Conservation (phyloP, 352 stramenopile genomes). For the Pythium sp. region DNA sequence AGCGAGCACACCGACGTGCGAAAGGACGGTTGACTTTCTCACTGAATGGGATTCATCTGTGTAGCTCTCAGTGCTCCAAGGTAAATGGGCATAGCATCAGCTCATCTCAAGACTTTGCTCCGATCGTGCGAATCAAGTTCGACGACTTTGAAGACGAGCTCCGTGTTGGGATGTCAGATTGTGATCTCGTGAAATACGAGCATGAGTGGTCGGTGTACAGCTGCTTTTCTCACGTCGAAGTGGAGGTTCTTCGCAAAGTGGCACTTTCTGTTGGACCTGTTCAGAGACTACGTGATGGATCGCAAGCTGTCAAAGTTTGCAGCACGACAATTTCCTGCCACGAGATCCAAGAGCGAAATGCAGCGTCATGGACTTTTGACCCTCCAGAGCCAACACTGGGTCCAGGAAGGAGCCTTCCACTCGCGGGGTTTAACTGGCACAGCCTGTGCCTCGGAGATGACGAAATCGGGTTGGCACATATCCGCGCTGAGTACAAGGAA, state of each 20-base stretch:
- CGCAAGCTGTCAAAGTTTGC: conserved; percentile 8
- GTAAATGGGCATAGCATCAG: conserved; percentile 24
- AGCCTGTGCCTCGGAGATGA: conserved; percentile 26
- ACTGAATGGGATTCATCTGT: conserved; percentile 30
- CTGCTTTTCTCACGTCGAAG: conserved; percentile 22
- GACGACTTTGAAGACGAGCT: conserved; percentile 29
- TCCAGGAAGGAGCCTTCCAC: conserved; percentile 18
- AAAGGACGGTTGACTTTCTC: conserved; percentile 15
- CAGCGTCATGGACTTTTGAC: conserved; percentile 23
- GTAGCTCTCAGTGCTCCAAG: conserved; percentile 27
- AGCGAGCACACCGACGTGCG: conserved; percentile 6
- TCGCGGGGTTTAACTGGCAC: conserved; percentile 25
- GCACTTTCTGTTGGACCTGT: conserved; percentile 9
- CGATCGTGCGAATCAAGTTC: conserved; percentile 26
- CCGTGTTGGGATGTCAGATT: conserved; percentile 13
- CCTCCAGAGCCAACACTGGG: conserved; percentile 19
- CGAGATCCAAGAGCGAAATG: conserved; percentile 26
- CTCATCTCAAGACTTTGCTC: conserved; percentile 24
- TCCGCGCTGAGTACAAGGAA: conserved; percentile 27
- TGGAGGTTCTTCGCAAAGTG: conserved; percentile 24
- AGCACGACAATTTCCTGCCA: conserved; percentile 21
- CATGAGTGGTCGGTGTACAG: conserved; percentile 32
- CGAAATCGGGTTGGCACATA: conserved; percentile 27
- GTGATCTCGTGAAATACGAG: conserved; percentile 20
- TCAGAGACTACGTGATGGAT: conserved; percentile 17